Evolutionary conservation across 208 protist species (phyloP).

Genomic region (Endotrypanum monterogeii): DNA sequence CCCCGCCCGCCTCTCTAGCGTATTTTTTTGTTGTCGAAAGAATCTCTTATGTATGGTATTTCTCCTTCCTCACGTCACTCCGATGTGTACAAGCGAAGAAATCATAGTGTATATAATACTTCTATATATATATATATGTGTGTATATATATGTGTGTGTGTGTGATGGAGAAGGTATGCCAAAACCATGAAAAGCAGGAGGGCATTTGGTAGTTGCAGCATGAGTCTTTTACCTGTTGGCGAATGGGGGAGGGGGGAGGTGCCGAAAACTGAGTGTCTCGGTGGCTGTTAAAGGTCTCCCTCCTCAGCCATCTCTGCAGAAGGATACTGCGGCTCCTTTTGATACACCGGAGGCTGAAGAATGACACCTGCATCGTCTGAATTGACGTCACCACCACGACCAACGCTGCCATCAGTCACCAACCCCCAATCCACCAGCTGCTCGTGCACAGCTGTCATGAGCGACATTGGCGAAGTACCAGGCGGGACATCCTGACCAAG

Average conservation of each 20-base stretch:
- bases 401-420: background rate
- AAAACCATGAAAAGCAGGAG: background rate
- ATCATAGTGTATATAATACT: background rate
- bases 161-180: background rate
- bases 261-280: background rate
- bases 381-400: background rate
- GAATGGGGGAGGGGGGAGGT: background rate
- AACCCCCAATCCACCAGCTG: slow-evolving; percentile 43
- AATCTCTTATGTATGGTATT: too few relatives aligned
- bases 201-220: background rate
- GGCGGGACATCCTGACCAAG: slow-evolving; percentile 68
- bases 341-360: background rate
- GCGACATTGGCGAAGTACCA: slow-evolving; percentile 41
- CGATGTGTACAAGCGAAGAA: background rate
- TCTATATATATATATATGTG: background rate
- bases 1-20: too few relatives aligned
- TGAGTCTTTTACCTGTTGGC: background rate
- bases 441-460: slow-evolving; percentile 56
- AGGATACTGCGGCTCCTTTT: background rate
- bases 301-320: slow-evolving; percentile 4
- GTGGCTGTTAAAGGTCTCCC: slow-evolving; percentile 14
- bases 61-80: too few relatives aligned
- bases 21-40: too few relatives aligned
- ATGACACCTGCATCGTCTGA: background rate
- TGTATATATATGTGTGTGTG: background rate